Percentiles rank a stretch among this genome's conserved stretches.
Conservation (phyloP, 2,329 filamentous ascomycete genomes). For the Hysterium pulicare region DNA sequence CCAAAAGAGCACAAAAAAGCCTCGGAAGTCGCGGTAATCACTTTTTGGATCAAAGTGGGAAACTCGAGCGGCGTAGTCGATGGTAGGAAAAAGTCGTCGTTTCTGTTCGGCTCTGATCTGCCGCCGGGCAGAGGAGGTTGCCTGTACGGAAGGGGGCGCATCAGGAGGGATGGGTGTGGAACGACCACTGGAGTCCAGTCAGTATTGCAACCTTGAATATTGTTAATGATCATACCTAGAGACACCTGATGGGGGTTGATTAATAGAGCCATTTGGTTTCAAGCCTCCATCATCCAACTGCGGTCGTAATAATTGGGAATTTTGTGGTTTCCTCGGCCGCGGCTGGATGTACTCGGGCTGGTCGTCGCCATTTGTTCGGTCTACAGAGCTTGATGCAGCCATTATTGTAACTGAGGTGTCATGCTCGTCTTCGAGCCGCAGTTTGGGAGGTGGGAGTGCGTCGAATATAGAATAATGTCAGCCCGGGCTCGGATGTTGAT, state of each 20-base stretch:
- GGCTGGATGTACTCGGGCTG: conserved; percentile 27
- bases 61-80: conserved; percentile 84
- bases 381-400: conserved; percentile 32
- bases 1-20: conserved; percentile 99
- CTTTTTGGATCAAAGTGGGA: conserved; percentile 93
- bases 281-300: conserved; percentile 30
- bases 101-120: conserved; percentile 77
- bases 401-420: conserved; percentile 16
- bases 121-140: conserved; percentile 79
- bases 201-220: conserved; percentile 1
- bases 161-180: conserved; percentile 83
- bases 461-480: conserved; percentile 19
- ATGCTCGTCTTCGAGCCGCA: conserved; percentile 20
- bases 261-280: conserved; percentile 20
- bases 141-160: conserved; percentile 88
- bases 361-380: conserved; percentile 20
- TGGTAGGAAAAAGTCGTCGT: conserved; percentile 84
- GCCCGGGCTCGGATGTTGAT: conserved; percentile 21
- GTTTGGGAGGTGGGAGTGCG: neutral
- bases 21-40: conserved; percentile 90
- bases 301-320: conserved; percentile 33
- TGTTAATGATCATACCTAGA: conserved; percentile 26
- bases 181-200: conserved; percentile 59
- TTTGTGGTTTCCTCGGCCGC: conserved; percentile 34
- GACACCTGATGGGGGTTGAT: conserved; percentile 25